These are phyloP conservation scores for Pleoardoris graminearum DNA, from an alignment of 2,329 filamentous ascomycete species.

Conservation along the genomic window DNA sequence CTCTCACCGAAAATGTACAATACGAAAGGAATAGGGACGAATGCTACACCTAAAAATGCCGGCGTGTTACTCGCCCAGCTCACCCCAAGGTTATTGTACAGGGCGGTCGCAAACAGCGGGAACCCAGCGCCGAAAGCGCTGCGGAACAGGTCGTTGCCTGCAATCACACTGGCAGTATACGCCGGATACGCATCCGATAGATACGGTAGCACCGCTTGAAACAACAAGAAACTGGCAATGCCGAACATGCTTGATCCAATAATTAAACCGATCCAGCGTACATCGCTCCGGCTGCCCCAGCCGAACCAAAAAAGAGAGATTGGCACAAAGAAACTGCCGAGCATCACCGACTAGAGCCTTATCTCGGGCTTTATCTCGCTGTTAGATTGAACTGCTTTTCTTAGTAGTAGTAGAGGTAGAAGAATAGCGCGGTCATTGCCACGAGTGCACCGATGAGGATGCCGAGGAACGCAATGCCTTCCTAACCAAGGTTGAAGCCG, in stretches of 20 bases:
- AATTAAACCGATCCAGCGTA: conserved; percentile 44
- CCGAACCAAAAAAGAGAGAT: conserved; percentile 47
- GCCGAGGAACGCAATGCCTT: conserved; percentile 42
- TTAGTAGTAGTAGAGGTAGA: conserved; percentile 31
- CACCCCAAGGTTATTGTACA: conserved; percentile 41
- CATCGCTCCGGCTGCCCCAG: conserved; percentile 28
- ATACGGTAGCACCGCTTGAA: conserved; percentile 46
- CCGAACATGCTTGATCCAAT: conserved; percentile 40
- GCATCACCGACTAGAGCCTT: conserved; percentile 35
- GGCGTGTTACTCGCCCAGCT: conserved; percentile 48
- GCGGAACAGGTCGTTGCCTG: conserved; percentile 47
- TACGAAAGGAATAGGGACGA: conserved; percentile 14
- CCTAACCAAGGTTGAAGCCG: conserved; percentile 38
- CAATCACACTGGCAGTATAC: conserved; percentile 43
- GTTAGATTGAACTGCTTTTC: conserved; percentile 22
- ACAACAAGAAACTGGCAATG: conserved; percentile 5
- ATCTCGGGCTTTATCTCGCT: conserved; percentile 40
- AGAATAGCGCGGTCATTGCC: conserved; percentile 28
- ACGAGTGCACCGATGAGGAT: conserved; percentile 39
- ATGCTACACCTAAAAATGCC: conserved; percentile 26
- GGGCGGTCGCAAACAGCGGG: conserved; percentile 40
- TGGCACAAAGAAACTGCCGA: conserved; percentile 37
- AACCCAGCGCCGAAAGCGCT: conserved; percentile 43
- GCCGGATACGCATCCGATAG: conserved; percentile 44
- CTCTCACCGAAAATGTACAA: conserved; percentile 26